A percentile compares a stretch with the other conserved stretches of the same genome.
Evolutionary conservation across 2,329 filamentous ascomycete species (phyloP).

Genomic region (Dothideomycetes sp.): DNA sequence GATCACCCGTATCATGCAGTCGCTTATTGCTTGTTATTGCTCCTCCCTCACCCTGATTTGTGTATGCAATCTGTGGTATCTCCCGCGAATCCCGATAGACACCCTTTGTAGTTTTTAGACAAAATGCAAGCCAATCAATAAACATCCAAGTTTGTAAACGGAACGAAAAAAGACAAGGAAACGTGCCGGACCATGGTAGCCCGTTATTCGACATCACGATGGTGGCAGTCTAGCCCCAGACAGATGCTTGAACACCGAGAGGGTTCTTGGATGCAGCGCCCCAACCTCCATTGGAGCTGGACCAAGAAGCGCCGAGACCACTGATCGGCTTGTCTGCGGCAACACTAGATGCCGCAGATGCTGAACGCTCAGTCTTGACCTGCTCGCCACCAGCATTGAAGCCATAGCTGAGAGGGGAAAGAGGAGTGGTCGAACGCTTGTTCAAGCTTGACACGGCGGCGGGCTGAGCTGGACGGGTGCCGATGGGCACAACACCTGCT

Average conservation of each 20-base stretch:
- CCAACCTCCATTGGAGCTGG: constrained; percentile 62
- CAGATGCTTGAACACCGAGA: constrained; percentile 79
- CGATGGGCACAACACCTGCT: constrained; percentile 76
- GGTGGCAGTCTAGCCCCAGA: constrained; percentile 89
- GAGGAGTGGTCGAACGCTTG: constrained; percentile 80
- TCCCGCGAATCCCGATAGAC: neutral
- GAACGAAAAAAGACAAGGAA: no score
- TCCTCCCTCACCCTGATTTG: neutral
- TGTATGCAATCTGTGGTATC: neutral
- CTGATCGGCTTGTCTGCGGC: constrained; percentile 31
- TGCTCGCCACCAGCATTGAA: constrained; percentile 49
- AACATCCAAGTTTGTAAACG: no score
- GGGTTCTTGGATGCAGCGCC: constrained; percentile 70
- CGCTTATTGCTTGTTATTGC: neutral
- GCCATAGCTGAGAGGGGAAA: constrained; percentile 73
- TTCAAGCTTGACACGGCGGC: constrained; percentile 50
- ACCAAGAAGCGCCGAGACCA: constrained; percentile 53
- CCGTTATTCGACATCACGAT: no score
- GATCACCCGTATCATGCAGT: no score
- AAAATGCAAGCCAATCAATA: no score
- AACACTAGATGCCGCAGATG: constrained; percentile 49
- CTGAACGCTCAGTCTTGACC: constrained; percentile 40
- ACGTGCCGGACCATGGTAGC: no score
- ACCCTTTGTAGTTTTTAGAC: neutral
- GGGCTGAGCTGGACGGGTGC: constrained; percentile 62